Evolutionary conservation across 495 filamentous ascomycete species (phyloP).

Genomic region (Tricharina praecox): DNA sequence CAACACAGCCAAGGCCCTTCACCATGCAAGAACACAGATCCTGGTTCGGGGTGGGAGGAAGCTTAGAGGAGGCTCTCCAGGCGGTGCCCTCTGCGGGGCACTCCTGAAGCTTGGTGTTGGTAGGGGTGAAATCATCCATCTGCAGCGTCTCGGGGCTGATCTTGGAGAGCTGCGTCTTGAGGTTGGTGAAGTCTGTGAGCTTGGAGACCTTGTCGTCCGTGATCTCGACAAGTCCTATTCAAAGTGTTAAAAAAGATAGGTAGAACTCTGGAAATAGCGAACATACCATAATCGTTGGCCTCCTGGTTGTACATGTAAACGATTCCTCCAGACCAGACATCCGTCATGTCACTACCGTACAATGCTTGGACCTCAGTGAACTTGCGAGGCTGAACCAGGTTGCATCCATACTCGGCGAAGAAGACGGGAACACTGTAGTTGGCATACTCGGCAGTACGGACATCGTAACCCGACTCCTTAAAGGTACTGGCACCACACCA

Average conservation of each 20-base stretch:
- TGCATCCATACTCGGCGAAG: constrained; percentile 98
- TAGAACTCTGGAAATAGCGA: neutral
- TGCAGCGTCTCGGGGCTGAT: constrained; percentile 49
- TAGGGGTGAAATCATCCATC: constrained; percentile 53
- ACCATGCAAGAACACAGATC: constrained; percentile 71
- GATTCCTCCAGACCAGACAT: constrained; percentile 82
- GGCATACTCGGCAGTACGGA: constrained; percentile 62
- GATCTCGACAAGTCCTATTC: constrained; percentile 22
- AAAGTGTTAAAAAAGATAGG: neutral
- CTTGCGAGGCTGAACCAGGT: constrained; percentile 50
- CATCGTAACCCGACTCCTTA: constrained; percentile 54
- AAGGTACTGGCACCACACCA: constrained; percentile 82
- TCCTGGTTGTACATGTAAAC: constrained; percentile 97
- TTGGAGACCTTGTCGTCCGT: constrained; percentile 27
- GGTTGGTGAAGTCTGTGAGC: constrained; percentile 58
- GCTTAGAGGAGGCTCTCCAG: constrained; percentile 53
- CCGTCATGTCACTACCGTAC: constrained; percentile 63
- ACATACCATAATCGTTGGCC: constrained; percentile 63
- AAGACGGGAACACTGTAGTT: constrained; percentile 85
- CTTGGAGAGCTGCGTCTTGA: constrained; percentile 51
- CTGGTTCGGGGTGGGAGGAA: constrained; percentile 66
- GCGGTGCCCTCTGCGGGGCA: constrained; percentile 49
- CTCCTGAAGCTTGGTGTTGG: constrained; percentile 50
- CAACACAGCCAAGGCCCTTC: constrained; percentile 50
- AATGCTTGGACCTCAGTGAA: constrained; percentile 80